These are phyloP conservation scores for Colletotrichum horii DNA, from an alignment of 2,329 filamentous ascomycete genomes.

Conservation along the genomic window DNA sequence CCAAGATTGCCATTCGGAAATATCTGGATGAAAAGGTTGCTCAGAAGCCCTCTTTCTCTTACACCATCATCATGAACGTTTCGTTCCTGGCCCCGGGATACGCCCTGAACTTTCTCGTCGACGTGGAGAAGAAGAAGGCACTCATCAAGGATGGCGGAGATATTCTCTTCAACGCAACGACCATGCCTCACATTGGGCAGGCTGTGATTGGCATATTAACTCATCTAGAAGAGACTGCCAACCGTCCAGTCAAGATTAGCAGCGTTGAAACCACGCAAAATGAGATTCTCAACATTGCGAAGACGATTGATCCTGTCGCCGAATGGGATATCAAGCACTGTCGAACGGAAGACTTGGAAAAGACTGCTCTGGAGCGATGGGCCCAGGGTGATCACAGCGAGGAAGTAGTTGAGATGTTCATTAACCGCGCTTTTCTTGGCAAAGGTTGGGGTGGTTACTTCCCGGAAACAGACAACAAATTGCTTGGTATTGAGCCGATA, in stretches of 20 bases:
- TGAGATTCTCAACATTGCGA: conserved; percentile 44
- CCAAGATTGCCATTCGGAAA: conserved; percentile 25
- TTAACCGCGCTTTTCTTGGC: conserved; percentile 4
- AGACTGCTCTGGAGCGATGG: background rate
- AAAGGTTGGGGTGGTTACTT: conserved; percentile 2
- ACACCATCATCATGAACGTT: conserved; percentile 46
- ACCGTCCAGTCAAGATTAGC: conserved; percentile 58
- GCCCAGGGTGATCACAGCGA: background rate
- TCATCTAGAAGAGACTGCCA: conserved; percentile 51
- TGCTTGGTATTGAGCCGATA: conserved; percentile 5
- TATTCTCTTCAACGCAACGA: conserved; percentile 50
- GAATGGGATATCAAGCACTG: conserved; percentile 3
- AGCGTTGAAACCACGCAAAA: conserved; percentile 56
- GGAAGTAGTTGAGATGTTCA: conserved; percentile 9
- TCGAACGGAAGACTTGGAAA: background rate
- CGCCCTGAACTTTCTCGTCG: conserved; percentile 1
- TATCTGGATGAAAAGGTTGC: conserved; percentile 14
- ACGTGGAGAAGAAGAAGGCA: conserved; percentile 27
- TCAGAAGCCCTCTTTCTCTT: conserved; percentile 25
- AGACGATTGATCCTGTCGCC: conserved; percentile 14
- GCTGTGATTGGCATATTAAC: conserved; percentile 53
- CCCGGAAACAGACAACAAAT: background rate
- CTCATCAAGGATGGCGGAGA: conserved; percentile 57
- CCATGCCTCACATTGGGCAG: conserved; percentile 49
- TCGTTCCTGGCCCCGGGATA: conserved; percentile 40